Base-by-base conservation (phyloP, 2,329 filamentous ascomycete species). In the Cytospora chrysosperma region DNA sequence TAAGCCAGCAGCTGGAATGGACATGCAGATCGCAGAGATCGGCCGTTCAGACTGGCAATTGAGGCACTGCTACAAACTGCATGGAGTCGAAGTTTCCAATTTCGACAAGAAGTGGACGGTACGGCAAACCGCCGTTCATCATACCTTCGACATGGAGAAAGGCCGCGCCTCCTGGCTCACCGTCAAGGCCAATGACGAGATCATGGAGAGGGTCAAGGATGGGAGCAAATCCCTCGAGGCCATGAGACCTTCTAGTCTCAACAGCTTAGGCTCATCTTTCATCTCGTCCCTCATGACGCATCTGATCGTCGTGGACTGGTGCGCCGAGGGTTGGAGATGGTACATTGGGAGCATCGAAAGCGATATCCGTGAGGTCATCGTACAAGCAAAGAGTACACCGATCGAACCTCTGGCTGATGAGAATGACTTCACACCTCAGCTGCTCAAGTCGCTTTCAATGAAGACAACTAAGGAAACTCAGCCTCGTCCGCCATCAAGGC, bases 111-210 rank as follows among this genome's bases (percentile, higher is more conserved):
- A 43, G 30, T 70, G 51, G 59, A 4, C 51, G 2, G 24, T 61
- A 30, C 61, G 61, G 3, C 61, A 63, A 34, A 43, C 50, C n/a
- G 61, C 56, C 15, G 26, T 59, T 5, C 59, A 63, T 26, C 61
- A 63, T 28, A 49, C 61, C 17, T 63, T 63, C 28, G 61, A 63
- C n/a, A 15, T 63, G 15, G n/a, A 60, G 5, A 59, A 54, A 17
- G 61, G 61, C 19, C 55, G 61, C 13, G 34, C 30, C 7, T 40
- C 51, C n/a, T 63, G 61, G 61, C 51, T 63, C 15, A 17, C 37
- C 9, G 19, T 63, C 19, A 63, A 63, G 26, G 61, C 55, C 4
- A 63, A 63, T 13, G 49, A 50, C 7, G 57, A 59, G 32, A 53
- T 59, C 24, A n/a, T 15, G 10, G 57, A 59, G 15, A 52, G 57